phyloP scores from a whole-genome alignment of 2,329 filamentous ascomycete genomes.

The Aureobasidium sp. region DNA sequence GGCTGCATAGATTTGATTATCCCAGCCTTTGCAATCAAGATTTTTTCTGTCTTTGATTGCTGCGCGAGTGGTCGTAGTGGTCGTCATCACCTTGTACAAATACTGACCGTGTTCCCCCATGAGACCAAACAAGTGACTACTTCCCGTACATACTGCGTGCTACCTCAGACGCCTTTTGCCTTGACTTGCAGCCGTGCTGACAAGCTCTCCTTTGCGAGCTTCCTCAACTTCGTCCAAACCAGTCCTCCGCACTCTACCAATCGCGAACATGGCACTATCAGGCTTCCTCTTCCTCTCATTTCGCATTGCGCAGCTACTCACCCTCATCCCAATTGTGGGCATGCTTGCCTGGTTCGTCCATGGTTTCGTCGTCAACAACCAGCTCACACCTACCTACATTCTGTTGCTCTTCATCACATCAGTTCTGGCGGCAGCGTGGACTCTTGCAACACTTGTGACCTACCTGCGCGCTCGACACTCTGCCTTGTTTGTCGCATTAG shows the following conservation, averaged over 20 bases:
- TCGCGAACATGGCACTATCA: slow-evolving; percentile 35
- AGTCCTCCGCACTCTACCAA: background rate
- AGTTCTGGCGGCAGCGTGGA: slow-evolving; percentile 53
- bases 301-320: slow-evolving; percentile 52
- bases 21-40: slow-evolving; percentile 30
- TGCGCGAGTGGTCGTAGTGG: background rate
- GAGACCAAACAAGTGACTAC: background rate
- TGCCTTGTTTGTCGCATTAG: slow-evolving; percentile 49
- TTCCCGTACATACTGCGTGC: background rate
- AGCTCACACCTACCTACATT: slow-evolving; percentile 51
- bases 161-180: background rate
- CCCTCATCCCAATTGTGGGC: slow-evolving; percentile 53
- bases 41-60: background rate
- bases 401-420: slow-evolving; percentile 58
- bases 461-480: slow-evolving; percentile 52
- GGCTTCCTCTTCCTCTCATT: slow-evolving; percentile 54
- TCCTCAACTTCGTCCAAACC: background rate
- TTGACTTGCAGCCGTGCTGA: background rate
- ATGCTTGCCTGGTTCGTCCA: slow-evolving; percentile 57
- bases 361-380: slow-evolving; percentile 46
- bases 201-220: background rate
- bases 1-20: slow-evolving; percentile 23
- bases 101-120: background rate
- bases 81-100: slow-evolving; percentile 7
- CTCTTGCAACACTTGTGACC: slow-evolving; percentile 50